A percentile compares a stretch with the other conserved stretches of the same genome.
Conservation (phyloP, 2,329 filamentous ascomycete species). For the Hansfordia pulvinata region DNA sequence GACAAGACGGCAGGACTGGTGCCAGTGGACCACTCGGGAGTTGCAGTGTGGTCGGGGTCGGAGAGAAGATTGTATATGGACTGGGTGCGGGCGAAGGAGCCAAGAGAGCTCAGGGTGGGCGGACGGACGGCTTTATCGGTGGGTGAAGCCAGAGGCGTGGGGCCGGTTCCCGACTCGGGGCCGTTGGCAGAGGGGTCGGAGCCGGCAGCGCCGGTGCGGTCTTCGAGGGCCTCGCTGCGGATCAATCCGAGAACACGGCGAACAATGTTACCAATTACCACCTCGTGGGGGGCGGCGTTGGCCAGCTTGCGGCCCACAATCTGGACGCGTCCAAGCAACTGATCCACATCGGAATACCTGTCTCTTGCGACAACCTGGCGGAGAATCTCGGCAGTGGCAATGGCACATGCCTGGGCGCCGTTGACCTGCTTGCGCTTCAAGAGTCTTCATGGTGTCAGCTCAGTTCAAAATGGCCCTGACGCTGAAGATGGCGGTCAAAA, state of each 20-base stretch:
- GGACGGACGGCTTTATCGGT: constrained; percentile 28
- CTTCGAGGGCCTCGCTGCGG: constrained; percentile 77
- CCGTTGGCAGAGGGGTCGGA: constrained; percentile 41
- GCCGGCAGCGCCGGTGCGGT: constrained; percentile 49
- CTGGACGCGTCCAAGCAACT: constrained; percentile 69
- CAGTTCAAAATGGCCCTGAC: background rate
- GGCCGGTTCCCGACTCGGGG: constrained; percentile 13
- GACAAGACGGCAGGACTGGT: constrained; percentile 31
- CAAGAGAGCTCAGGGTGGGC: constrained; percentile 46
- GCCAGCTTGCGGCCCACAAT: constrained; percentile 66
- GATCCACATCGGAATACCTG: constrained; percentile 63
- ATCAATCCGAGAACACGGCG: constrained; percentile 82
- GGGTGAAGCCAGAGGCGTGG: constrained; percentile 7
- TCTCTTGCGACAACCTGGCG: constrained; percentile 74
- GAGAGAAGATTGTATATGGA: constrained; percentile 85
- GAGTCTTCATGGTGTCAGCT: constrained; percentile 36
- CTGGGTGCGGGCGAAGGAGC: constrained; percentile 52
- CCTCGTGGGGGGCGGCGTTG: constrained; percentile 76
- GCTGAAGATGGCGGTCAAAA: no score
- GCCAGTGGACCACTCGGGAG: constrained; percentile 31
- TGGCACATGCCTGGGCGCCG: constrained; percentile 76
- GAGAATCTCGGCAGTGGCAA: constrained; percentile 81
- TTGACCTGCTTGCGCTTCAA: constrained; percentile 85
- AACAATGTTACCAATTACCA: constrained; percentile 90
- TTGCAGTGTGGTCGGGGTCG: constrained; percentile 40